Percentiles rank a stretch among this genome's conserved stretches.
These are phyloP conservation scores for Leptographium procerum DNA, from an alignment of 2,329 filamentous ascomycete genomes.

Conservation along the genomic window DNA sequence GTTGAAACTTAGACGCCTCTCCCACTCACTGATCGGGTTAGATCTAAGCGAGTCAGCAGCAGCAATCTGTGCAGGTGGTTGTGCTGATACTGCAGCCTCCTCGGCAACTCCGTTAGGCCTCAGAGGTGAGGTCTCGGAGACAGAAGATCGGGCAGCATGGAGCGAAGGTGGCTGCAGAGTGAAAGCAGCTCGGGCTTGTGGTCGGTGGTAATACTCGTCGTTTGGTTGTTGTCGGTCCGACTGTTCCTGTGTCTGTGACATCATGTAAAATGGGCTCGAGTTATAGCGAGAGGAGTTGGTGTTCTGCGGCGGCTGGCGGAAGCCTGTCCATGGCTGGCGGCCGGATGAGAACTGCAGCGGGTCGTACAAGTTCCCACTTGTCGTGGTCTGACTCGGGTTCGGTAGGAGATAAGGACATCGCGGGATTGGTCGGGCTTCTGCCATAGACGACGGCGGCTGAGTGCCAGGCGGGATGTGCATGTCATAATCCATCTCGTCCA, in stretches of 20 bases:
- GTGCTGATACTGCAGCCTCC: neutral
- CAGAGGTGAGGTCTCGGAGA: neutral
- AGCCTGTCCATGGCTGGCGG: neutral
- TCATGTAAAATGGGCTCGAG: neutral
- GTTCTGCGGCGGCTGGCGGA: neutral
- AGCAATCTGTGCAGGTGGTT: neutral
- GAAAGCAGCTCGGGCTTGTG: neutral
- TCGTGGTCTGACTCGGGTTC: neutral
- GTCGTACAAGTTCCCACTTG: slow-evolving; percentile 4
- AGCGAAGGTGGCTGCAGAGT: neutral
- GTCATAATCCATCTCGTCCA: slow-evolving; percentile 23
- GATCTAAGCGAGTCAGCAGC: neutral
- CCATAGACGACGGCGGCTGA: neutral
- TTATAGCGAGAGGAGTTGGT: neutral
- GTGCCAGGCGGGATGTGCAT: slow-evolving; percentile 15
- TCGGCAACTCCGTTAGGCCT: neutral
- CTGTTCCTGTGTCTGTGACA: neutral
- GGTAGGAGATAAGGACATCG: slow-evolving; percentile 3
- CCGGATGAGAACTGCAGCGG: slow-evolving; percentile 5
- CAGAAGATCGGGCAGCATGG: neutral
- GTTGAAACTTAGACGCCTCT: neutral
- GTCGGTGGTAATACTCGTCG: neutral
- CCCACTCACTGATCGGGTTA: neutral
- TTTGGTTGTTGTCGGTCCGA: neutral
- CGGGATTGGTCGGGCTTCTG: neutral